Conservation (phyloP, 768 basidiomycete species). For the Gyrodon lividus region DNA sequence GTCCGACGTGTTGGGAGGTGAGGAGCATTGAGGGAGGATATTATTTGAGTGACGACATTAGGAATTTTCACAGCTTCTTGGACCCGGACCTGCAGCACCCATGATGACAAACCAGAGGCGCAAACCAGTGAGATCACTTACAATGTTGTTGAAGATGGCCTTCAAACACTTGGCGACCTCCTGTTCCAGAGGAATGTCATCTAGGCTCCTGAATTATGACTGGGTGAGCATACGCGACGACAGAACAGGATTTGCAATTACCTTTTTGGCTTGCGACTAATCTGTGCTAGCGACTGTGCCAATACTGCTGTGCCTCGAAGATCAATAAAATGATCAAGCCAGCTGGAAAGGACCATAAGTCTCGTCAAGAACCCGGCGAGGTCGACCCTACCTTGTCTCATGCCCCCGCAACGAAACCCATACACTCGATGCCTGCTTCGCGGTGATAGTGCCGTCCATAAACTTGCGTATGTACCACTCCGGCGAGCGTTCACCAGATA, state of each 20-base stretch:
- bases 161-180: conserved; percentile 88
- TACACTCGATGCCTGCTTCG: conserved; percentile 76
- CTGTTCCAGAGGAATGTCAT: conserved; percentile 74
- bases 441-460: conserved; percentile 79
- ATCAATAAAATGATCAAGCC: conserved; percentile 74
- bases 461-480: conserved; percentile 95
- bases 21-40: conserved; percentile 79
- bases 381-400: conserved; percentile 63
- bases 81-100: conserved; percentile 52
- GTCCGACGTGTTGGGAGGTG: conserved; percentile 75
- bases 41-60: conserved; percentile 73
- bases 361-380: neutral
- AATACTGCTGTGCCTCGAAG: conserved; percentile 85
- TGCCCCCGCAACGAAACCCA: conserved; percentile 77
- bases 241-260: conserved; percentile 27
- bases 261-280: conserved; percentile 74
- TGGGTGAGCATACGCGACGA: neutral
- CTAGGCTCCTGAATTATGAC: conserved; percentile 25
- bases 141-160: conserved; percentile 70
- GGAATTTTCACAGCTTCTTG: conserved; percentile 73
- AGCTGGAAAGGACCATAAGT: conserved; percentile 45
- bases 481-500: conserved; percentile 68
- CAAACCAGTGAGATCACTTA: conserved; percentile 31
- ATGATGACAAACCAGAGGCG: conserved; percentile 8
- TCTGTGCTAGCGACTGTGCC: conserved; percentile 71